phyloP scores from a whole-genome alignment of 2,329 filamentous ascomycete species.

The Orbilia javanica region DNA sequence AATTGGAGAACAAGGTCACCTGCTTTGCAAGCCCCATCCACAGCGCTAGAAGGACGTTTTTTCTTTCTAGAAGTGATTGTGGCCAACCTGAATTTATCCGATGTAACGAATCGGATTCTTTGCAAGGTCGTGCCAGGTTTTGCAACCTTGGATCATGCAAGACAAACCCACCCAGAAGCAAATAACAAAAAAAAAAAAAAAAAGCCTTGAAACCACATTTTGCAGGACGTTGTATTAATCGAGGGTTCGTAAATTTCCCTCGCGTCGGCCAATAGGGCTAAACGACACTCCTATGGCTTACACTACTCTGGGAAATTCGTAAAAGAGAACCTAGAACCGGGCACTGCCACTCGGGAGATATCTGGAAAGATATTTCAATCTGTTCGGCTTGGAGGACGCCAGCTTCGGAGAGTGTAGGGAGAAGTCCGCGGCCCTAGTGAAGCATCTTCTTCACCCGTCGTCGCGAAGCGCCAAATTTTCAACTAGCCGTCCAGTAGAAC shows the following conservation, averaged over 20 bases:
- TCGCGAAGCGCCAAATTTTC: constrained; percentile 4
- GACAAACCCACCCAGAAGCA: constrained; percentile 32
- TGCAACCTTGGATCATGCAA: constrained; percentile 47
- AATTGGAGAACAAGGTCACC: constrained; percentile 31
- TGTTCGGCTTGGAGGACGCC: constrained; percentile 11
- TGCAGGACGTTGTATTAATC: constrained; percentile 18
- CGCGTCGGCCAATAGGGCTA: constrained; percentile 16
- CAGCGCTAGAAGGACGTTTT: constrained; percentile 3
- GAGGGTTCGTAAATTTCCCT: constrained; percentile 36
- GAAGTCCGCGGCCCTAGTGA: constrained; percentile 13
- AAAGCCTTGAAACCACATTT: constrained; percentile 17
- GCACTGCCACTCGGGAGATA: constrained; percentile 40
- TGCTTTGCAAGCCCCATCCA: constrained; percentile 43
- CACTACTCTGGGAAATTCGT: constrained; percentile 12
- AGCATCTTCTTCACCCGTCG: neutral
- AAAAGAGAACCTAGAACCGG: constrained; percentile 9
- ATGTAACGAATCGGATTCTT: constrained; percentile 57
- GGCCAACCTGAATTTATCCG: constrained; percentile 57
- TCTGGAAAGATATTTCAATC: constrained; percentile 34
- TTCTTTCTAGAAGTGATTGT: constrained; percentile 54
- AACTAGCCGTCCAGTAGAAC: constrained; percentile 70
- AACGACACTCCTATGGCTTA: constrained; percentile 23
- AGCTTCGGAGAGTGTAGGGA: neutral
- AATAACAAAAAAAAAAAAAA: constrained; percentile 1
- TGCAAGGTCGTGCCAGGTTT: constrained; percentile 49